Percentiles rank a stretch among this genome's conserved stretches.
Evolutionary conservation across 169 alveolate genomes (phyloP).

Genomic region (Babesia ovata): DNA sequence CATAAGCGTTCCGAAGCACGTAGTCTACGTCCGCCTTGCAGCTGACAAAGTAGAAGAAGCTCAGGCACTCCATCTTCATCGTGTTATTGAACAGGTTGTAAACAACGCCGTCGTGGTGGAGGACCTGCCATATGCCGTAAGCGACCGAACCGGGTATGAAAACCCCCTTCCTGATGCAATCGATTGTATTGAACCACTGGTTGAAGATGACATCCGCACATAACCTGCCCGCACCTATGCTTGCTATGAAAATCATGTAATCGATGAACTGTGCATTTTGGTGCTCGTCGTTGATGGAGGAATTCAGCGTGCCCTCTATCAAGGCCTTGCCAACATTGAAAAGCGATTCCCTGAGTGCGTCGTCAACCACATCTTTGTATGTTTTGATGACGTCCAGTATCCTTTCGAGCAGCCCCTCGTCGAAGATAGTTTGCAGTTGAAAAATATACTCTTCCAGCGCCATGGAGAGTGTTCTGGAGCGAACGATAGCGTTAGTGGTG

Average conservation of each 20-base stretch:
- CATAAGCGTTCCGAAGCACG: slow-evolving; percentile 6
- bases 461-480: slow-evolving; percentile 34
- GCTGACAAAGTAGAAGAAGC: slow-evolving; percentile 22
- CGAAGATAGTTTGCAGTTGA: slow-evolving; percentile 62
- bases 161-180: slow-evolving; percentile 20
- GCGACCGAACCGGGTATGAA: slow-evolving; percentile 54
- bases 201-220: slow-evolving; percentile 45
- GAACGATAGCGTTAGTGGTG: slow-evolving; percentile 18
- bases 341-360: slow-evolving; percentile 32
- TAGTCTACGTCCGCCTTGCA: slow-evolving; percentile 31
- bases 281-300: slow-evolving; percentile 41
- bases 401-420: slow-evolving; percentile 31
- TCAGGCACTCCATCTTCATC: slow-evolving; percentile 6
- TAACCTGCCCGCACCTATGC: slow-evolving; percentile 32
- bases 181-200: slow-evolving; percentile 43
- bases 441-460: slow-evolving; percentile 53
- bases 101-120: slow-evolving; percentile 26
- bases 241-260: slow-evolving; percentile 33
- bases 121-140: slow-evolving; percentile 42
- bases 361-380: slow-evolving; percentile 19
- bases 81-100: slow-evolving; percentile 14
- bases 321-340: slow-evolving; percentile 41
- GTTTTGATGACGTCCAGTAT: slow-evolving; percentile 16
- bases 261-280: slow-evolving; percentile 42
- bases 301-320: slow-evolving; percentile 33